phyloP scores from a whole-genome alignment of 2,329 filamentous ascomycete genomes.

The Blastomyces silverae region DNA sequence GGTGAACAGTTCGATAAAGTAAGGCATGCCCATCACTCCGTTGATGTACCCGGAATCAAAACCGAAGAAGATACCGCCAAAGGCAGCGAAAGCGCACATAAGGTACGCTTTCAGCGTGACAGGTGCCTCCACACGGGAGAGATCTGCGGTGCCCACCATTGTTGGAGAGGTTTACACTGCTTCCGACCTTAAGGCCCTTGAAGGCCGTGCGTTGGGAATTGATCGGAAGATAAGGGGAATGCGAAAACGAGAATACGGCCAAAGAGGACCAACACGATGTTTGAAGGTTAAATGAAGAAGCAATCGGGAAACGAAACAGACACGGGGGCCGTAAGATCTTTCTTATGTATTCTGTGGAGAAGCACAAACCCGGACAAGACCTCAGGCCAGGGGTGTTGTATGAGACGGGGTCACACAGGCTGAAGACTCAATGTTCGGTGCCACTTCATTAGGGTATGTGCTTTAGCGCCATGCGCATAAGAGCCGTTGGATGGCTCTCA shows the following conservation, averaged over 20 bases:
- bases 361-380: not conserved
- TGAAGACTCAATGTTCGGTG: not conserved
- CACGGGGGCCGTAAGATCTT: not conserved
- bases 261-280: not conserved
- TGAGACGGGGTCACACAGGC: not conserved
- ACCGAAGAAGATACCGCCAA: conserved; percentile 56
- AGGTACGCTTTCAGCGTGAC: conserved; percentile 55
- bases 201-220: not conserved
- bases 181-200: not conserved
- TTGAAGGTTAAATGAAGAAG: not conserved
- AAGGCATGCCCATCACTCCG: conserved; percentile 47
- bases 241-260: not conserved
- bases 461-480: not conserved
- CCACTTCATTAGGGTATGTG: not conserved
- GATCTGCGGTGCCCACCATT: conserved; percentile 42
- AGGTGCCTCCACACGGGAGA: conserved; percentile 52
- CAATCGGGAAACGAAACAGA: not conserved
- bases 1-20: conserved; percentile 35
- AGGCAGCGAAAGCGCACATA: conserved; percentile 55
- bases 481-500: not conserved
- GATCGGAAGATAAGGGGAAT: not conserved
- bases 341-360: conserved; percentile 2
- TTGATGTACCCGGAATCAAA: conserved; percentile 54
- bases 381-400: not conserved
- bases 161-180: not conserved